phyloP scores from a whole-genome alignment of 768 basidiomycete genomes.

The Cystofilobasidium macerans region DNA sequence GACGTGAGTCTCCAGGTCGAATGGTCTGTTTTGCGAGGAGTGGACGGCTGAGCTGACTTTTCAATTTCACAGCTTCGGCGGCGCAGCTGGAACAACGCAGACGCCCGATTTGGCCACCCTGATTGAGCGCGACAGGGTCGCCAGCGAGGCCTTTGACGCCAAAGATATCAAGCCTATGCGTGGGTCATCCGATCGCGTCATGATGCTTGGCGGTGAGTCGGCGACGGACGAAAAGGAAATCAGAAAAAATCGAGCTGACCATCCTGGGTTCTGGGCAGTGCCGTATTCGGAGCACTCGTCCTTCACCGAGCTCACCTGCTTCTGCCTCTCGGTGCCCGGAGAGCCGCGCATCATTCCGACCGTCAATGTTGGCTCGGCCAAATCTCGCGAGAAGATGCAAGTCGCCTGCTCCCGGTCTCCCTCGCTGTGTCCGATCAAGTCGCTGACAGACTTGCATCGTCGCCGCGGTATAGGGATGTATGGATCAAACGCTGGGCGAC shows the following conservation, averaged over 20 bases:
- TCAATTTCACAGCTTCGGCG: slow-evolving; percentile 48
- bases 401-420: slow-evolving; percentile 31
- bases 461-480: neutral
- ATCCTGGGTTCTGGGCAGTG: no score
- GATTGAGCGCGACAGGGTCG: slow-evolving; percentile 55
- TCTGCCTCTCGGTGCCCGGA: slow-evolving; percentile 68
- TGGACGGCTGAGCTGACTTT: neutral
- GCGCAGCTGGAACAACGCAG: slow-evolving; percentile 53
- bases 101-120: slow-evolving; percentile 57
- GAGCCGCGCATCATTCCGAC: slow-evolving; percentile 82
- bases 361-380: slow-evolving; percentile 40
- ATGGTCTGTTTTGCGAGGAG: slow-evolving; percentile 9
- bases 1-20: no score
- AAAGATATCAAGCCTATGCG: slow-evolving; percentile 56
- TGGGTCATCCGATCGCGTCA: slow-evolving; percentile 57
- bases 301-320: slow-evolving; percentile 52
- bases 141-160: slow-evolving; percentile 50
- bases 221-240: no score
- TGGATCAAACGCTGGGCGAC: slow-evolving; percentile 79
- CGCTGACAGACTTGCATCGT: neutral
- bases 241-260: no score
- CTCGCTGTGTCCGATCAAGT: neutral
- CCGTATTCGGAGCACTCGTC: slow-evolving; percentile 81
- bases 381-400: slow-evolving; percentile 66
- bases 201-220: slow-evolving; percentile 53